These are phyloP conservation scores for Tylopilus sp. DNA, from an alignment of 1,284 basidiomycete genomes.

Conservation along the genomic window DNA sequence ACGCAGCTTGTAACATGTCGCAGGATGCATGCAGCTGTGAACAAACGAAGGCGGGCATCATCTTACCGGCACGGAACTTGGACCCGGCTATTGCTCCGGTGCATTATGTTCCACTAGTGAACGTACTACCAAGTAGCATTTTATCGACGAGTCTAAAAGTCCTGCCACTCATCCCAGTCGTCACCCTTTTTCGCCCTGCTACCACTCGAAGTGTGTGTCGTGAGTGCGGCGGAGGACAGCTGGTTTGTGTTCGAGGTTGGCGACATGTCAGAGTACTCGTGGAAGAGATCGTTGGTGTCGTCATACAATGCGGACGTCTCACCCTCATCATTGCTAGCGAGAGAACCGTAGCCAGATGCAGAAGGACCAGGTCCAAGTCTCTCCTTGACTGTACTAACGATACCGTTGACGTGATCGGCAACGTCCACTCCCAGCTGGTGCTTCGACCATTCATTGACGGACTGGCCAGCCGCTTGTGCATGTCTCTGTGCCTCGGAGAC, in stretches of 20 bases:
- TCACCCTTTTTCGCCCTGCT: constrained; percentile 43
- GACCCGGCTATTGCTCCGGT: constrained; percentile 9
- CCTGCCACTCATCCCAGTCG: constrained; percentile 76
- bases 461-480: constrained; percentile 53
- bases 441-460: constrained; percentile 71
- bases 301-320: constrained; percentile 58
- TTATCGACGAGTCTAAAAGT: constrained; percentile 47
- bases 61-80: constrained; percentile 25
- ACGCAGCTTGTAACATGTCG: constrained; percentile 21
- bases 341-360: constrained; percentile 52
- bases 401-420: constrained; percentile 60
- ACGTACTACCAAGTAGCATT: not conserved
- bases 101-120: constrained; percentile 1
- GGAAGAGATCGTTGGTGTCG: constrained; percentile 54
- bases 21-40: not conserved
- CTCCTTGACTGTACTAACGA: constrained; percentile 56
- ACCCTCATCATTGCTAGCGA: constrained; percentile 44
- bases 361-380: constrained; percentile 42
- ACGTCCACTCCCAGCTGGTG: constrained; percentile 76
- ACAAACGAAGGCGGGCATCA: not conserved
- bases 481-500: constrained; percentile 63
- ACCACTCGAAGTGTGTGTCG: constrained; percentile 20
- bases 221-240: constrained; percentile 21
- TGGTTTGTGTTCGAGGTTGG: constrained; percentile 19
- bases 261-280: constrained; percentile 41